Evolutionary conservation across 1,139 yeast species (phyloP).

Genomic region (Scheffersomyces illinoinensis): DNA sequence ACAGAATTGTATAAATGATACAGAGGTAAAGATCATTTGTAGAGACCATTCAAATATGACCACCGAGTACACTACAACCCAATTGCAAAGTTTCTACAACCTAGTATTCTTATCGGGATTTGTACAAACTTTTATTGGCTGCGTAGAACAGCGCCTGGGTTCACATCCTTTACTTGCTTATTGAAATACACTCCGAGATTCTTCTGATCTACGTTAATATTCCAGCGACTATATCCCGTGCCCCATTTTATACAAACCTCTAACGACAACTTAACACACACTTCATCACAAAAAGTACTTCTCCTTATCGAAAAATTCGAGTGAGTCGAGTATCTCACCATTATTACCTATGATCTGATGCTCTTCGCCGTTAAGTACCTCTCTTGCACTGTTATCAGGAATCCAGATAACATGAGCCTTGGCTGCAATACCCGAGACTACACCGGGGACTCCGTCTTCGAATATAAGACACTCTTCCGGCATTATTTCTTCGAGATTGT

Average conservation of each 20-base stretch:
- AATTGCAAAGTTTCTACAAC: not conserved
- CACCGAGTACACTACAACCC: not conserved
- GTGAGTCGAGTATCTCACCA: slow-evolving; percentile 57
- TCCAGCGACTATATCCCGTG: not conserved
- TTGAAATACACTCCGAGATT: not conserved
- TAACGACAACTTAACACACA: not conserved
- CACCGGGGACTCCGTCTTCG: slow-evolving; percentile 95
- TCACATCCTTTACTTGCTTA: not conserved
- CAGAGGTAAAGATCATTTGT: not conserved
- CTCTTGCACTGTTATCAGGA: slow-evolving; percentile 74
- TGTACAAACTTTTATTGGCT: not conserved
- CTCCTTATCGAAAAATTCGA: slow-evolving; percentile 54
- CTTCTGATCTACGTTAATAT: not conserved
- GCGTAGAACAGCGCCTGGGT: not conserved
- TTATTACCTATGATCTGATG: slow-evolving; percentile 47
- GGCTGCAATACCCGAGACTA: slow-evolving; percentile 74
- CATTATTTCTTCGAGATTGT: slow-evolving; percentile 45
- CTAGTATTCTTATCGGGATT: not conserved
- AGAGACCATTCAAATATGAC: too few species aligned
- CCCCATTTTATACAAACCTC: too few species aligned
- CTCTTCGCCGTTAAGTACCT: slow-evolving; percentile 47
- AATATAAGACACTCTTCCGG: slow-evolving; percentile 85
- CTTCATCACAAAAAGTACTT: slow-evolving; percentile 37
- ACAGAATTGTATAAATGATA: too few species aligned
- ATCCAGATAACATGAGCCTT: slow-evolving; percentile 91